These are phyloP conservation scores for Hypholoma sublateritium DNA, from an alignment of 768 basidiomycete genomes.

Conservation along the genomic window DNA sequence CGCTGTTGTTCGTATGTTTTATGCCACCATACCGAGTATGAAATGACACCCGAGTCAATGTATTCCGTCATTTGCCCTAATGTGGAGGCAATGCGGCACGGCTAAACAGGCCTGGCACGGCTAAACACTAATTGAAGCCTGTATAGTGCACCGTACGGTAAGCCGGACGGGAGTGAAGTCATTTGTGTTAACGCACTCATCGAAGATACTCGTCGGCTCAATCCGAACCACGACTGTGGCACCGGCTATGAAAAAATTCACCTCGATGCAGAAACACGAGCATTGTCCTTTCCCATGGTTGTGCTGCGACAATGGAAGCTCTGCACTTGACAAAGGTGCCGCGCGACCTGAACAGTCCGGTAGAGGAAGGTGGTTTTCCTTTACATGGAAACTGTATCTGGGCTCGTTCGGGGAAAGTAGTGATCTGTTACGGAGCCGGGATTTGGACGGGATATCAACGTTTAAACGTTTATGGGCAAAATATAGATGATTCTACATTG, in stretches of 20 bases:
- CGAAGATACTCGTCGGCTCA: background rate
- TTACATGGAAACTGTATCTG: background rate
- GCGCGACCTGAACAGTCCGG: background rate
- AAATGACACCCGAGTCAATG: constrained; percentile 2
- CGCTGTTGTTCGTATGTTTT: background rate
- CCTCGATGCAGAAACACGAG: background rate
- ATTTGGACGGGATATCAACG: no score
- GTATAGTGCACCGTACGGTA: background rate
- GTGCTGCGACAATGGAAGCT: background rate
- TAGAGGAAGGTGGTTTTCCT: background rate
- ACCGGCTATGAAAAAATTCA: background rate
- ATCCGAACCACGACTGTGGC: background rate
- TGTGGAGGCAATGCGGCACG: constrained; percentile 6
- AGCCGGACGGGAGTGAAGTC: background rate
- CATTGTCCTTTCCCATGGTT: background rate
- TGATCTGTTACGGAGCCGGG: background rate
- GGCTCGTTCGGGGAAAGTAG: background rate
- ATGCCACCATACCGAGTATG: background rate
- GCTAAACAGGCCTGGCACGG: background rate
- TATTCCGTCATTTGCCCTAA: constrained; percentile 2
- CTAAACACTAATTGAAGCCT: no score
- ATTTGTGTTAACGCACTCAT: background rate
- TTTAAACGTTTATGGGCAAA: no score
- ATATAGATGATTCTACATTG: no score
- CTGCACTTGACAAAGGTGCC: background rate